phyloP scores from a whole-genome alignment of 192 early-diverging fungal species.

The Blastocladiella britannica region DNA sequence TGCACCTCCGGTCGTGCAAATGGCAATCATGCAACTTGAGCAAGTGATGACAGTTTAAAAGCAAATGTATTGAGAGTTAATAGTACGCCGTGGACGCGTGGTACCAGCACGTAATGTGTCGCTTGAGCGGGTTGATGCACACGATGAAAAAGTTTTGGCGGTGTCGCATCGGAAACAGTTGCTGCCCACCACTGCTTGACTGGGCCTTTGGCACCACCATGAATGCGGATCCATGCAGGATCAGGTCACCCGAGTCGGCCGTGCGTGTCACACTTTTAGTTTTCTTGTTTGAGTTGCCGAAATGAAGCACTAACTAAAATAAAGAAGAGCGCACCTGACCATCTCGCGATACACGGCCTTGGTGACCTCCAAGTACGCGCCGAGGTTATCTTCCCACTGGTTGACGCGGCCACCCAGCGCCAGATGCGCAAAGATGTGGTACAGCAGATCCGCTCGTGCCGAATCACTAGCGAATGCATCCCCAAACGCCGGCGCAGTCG shows the following conservation, averaged over 20 bases:
- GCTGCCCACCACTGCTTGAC: not conserved
- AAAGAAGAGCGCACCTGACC: slow-evolving; percentile 15
- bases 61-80: too few species aligned
- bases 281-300: too few species aligned
- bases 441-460: slow-evolving; percentile 28
- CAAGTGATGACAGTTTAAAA: too few species aligned
- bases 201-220: slow-evolving; percentile 16
- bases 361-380: slow-evolving; percentile 19
- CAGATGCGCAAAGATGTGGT: slow-evolving; percentile 25
- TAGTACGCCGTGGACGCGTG: slow-evolving; percentile 27
- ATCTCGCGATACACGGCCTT: slow-evolving; percentile 30
- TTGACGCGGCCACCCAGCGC: slow-evolving; percentile 24
- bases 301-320: too few species aligned
- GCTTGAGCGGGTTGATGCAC: slow-evolving; percentile 18
- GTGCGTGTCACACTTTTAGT: too few species aligned
- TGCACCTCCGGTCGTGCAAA: too few species aligned
- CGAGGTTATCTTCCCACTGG: slow-evolving; percentile 31
- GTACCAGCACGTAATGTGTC: slow-evolving; percentile 23
- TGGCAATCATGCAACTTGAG: too few species aligned
- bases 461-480: slow-evolving; percentile 10
- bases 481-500: slow-evolving; percentile 13
- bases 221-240: too few species aligned
- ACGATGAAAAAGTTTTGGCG: slow-evolving; percentile 36
- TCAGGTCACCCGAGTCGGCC: too few species aligned
- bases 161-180: slow-evolving; percentile 27